phyloP scores from a whole-genome alignment of 345 rosid genomes.

The Linum usitatissimum region DNA sequence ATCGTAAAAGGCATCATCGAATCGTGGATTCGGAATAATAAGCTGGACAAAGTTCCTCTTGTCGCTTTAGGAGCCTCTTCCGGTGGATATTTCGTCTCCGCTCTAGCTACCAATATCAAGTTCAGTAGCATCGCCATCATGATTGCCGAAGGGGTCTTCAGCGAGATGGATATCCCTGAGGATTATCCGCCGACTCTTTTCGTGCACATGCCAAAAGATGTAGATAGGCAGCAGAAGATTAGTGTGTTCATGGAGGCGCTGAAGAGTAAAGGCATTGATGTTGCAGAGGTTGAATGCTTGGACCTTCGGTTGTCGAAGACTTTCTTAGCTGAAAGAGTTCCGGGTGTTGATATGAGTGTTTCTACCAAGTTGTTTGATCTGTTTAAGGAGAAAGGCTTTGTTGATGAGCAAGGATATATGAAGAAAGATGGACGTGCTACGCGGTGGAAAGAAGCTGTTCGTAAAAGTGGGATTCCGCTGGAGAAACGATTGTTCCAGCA shows the following conservation, averaged over 20 bases:
- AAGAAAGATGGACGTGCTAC: slow-evolving; percentile 63
- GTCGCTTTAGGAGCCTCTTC: slow-evolving; percentile 93
- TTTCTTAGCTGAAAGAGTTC: slow-evolving; percentile 58
- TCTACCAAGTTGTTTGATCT: slow-evolving; percentile 47
- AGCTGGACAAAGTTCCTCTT: slow-evolving; percentile 62
- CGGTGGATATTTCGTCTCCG: slow-evolving; percentile 81
- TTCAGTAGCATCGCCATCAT: slow-evolving; percentile 68
- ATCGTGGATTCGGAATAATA: slow-evolving; percentile 46
- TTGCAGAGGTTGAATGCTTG: slow-evolving; percentile 62
- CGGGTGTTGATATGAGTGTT: slow-evolving; percentile 33
- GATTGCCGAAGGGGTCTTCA: slow-evolving; percentile 80
- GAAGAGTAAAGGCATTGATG: slow-evolving; percentile 57
- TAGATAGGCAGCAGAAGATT: slow-evolving; percentile 49
- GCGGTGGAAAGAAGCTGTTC: slow-evolving; percentile 52
- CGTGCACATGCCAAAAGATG: slow-evolving; percentile 89
- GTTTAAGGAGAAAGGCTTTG: slow-evolving; percentile 46
- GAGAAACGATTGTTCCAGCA: slow-evolving; percentile 44
- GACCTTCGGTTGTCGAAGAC: slow-evolving; percentile 44
- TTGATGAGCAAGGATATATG: slow-evolving; percentile 65
- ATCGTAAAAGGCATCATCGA: slow-evolving; percentile 40
- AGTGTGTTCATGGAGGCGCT: slow-evolving; percentile 38
- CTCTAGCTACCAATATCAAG: slow-evolving; percentile 43
- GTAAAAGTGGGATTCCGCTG: slow-evolving; percentile 21
- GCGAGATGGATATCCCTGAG: slow-evolving; percentile 38
- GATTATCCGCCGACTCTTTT: slow-evolving; percentile 76